Percentiles rank a stretch among this genome's conserved stretches.
Evolutionary conservation across 202 grass and related monocot species (phyloP).

Genomic region (Schoenoplectus triqueter): DNA sequence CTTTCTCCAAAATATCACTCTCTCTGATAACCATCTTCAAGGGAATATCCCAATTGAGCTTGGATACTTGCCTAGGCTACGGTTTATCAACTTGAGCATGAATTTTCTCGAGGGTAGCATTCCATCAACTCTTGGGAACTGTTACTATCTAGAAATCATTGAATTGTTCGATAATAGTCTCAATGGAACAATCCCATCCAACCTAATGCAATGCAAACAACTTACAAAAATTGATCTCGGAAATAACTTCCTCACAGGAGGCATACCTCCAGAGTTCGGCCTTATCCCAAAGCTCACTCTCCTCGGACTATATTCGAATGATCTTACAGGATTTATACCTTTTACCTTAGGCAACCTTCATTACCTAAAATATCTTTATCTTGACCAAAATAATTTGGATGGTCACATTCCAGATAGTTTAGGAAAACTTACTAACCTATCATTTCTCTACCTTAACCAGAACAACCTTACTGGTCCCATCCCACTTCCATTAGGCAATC

Average conservation of each 20-base stretch:
- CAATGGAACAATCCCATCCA: conserved; percentile 3
- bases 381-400: neutral
- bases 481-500: too few relatives aligned
- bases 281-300: neutral
- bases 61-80: neutral
- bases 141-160: conserved; percentile 20
- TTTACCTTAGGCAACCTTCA: neutral
- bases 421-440: neutral
- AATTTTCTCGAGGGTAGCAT: conserved; percentile 33
- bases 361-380: neutral
- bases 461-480: too few relatives aligned
- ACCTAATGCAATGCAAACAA: neutral
- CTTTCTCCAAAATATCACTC: conserved; percentile 8
- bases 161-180: neutral
- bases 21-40: too few relatives aligned
- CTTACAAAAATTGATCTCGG: neutral
- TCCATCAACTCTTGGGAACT: conserved; percentile 30
- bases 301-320: neutral
- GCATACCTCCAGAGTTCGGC: neutral
- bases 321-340: conserved; percentile 38
- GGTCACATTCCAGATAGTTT: neutral
- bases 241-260: neutral
- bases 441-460: too few relatives aligned
- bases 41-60: conserved; percentile 32
- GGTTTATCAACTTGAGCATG: neutral